Evolutionary conservation across 208 protist genomes (phyloP).

Genomic region (Trichomonas vaginalis): DNA sequence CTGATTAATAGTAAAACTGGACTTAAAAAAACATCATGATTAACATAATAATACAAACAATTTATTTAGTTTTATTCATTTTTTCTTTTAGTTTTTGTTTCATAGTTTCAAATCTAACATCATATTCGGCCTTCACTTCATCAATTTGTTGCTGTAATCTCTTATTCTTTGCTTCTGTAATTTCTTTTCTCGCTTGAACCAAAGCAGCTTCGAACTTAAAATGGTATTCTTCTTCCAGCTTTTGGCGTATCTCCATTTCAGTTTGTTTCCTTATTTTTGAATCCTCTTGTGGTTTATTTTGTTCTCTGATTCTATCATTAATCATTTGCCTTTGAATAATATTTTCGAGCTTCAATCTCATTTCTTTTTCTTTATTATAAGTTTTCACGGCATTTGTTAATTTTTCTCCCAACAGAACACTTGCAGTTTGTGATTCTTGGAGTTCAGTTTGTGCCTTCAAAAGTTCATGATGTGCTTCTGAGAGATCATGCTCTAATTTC

Average conservation of each 20-base stretch:
- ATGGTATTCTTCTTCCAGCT: not conserved
- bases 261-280: not conserved
- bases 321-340: not conserved
- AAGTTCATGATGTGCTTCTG: not conserved
- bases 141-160: not conserved
- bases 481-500: not conserved
- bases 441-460: not conserved
- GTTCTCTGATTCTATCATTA: not conserved
- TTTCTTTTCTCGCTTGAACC: not conserved
- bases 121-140: constrained; percentile 86
- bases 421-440: not conserved
- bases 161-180: not conserved
- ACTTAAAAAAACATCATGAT: too few relatives aligned
- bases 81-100: constrained; percentile 58
- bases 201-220: not conserved
- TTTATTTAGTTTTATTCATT: not conserved
- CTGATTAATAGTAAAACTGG: too few relatives aligned
- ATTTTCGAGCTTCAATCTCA: not conserved
- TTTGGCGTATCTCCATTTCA: not conserved
- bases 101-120: constrained; percentile 73
- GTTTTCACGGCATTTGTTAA: not conserved
- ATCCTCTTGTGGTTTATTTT: not conserved
- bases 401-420: not conserved
- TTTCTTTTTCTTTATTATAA: not conserved
- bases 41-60: not conserved